Conservation (phyloP, 352 stramenopile genomes). For the Phytophthora melonis region DNA sequence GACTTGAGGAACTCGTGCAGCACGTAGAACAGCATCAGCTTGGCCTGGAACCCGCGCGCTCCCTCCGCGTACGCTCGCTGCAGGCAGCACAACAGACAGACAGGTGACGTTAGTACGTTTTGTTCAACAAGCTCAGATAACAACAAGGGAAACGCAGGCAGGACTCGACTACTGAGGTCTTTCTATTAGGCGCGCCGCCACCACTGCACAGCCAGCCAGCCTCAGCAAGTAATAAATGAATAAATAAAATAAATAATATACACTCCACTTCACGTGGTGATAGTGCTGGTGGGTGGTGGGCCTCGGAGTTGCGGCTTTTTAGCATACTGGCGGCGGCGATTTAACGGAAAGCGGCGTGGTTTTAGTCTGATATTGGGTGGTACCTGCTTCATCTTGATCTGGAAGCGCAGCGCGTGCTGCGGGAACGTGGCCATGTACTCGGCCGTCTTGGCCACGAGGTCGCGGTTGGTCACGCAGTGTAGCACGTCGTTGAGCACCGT, state of each 20-base stretch:
- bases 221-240: not conserved
- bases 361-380: constrained; percentile 1
- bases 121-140: not conserved
- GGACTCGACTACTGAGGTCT: constrained; percentile 3
- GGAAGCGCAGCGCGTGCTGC: constrained; percentile 79
- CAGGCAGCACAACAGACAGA: constrained; percentile 10
- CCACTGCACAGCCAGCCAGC: not conserved
- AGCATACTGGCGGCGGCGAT: no score
- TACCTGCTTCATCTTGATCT: constrained; percentile 93
- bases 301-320: not conserved
- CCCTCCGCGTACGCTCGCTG: constrained; percentile 71
- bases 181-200: constrained; percentile 2
- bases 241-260: not conserved
- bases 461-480: constrained; percentile 68
- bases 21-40: constrained; percentile 90
- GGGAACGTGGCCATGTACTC: constrained; percentile 79
- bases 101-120: not conserved
- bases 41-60: constrained; percentile 73
- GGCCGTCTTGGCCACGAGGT: constrained; percentile 80
- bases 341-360: not conserved
- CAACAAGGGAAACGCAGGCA: constrained; percentile 15
- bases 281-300: not conserved
- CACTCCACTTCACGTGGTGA: not conserved
- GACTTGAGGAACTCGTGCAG: constrained; percentile 90
- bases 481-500: constrained; percentile 79